Conservation (phyloP, 164 flowering plant genomes). For the Annona cherimola region DNA sequence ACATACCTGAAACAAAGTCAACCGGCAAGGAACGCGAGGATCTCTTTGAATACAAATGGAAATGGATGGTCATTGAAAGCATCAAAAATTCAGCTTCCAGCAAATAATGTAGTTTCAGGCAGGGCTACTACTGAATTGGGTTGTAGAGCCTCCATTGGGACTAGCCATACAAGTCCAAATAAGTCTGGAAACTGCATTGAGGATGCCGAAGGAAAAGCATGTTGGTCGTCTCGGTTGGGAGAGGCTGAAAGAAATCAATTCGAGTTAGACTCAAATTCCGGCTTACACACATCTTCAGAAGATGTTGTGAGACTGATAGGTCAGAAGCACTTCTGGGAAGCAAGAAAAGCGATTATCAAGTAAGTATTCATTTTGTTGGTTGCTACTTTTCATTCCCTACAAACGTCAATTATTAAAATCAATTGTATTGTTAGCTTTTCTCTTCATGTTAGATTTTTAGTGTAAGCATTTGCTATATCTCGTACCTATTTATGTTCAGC, state of each 20-base stretch:
- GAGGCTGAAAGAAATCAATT: constrained; percentile 37
- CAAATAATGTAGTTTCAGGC: constrained; percentile 8
- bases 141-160: constrained; percentile 15
- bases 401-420: not conserved
- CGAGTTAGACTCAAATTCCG: constrained; percentile 39
- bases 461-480: not conserved
- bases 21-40: constrained; percentile 19
- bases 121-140: constrained; percentile 11
- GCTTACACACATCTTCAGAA: constrained; percentile 53
- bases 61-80: constrained; percentile 22
- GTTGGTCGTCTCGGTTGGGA: constrained; percentile 18
- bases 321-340: constrained; percentile 69
- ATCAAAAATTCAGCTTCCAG: constrained; percentile 11
- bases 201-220: constrained; percentile 18
- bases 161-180: constrained; percentile 20
- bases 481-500: not conserved
- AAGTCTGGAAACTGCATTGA: constrained; percentile 23
- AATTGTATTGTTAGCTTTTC: not conserved
- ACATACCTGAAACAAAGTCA: constrained; percentile 20
- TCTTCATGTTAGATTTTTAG: not conserved
- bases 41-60: constrained; percentile 14
- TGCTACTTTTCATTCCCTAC: not conserved
- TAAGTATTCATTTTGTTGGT: constrained; percentile 34
- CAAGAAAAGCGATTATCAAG: constrained; percentile 69
- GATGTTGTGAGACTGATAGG: constrained; percentile 68